Conservation (phyloP, 2,329 filamentous ascomycete genomes). For the Colletotrichum euphorbiae region DNA sequence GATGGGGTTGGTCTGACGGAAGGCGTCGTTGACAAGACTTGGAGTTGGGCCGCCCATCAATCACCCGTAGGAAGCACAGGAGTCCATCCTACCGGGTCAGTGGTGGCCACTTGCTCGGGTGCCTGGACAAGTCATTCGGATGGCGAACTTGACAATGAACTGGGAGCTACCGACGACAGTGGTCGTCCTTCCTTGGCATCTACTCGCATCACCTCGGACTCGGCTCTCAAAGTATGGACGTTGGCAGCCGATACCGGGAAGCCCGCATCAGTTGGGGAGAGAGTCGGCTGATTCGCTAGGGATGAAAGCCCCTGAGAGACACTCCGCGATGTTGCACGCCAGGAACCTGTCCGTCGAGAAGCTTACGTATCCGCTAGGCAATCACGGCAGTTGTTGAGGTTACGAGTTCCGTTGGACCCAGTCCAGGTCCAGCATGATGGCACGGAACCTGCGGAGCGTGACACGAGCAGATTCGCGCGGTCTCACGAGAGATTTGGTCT, state of each 20-base stretch:
- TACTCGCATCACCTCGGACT: conserved; percentile 36
- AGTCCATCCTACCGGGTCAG: conserved; percentile 66
- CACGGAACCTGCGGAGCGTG: not conserved
- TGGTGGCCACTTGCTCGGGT: conserved; percentile 67
- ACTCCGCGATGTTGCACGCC: no score
- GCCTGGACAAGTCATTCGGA: conserved; percentile 58
- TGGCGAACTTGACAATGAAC: conserved; percentile 16
- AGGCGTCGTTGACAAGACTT: conserved; percentile 58
- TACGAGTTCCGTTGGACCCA: not conserved
- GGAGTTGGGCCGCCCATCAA: conserved; percentile 62
- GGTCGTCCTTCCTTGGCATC: conserved; percentile 36
- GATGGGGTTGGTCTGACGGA: conserved; percentile 63
- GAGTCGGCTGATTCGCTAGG: not conserved
- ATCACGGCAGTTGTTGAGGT: not conserved
- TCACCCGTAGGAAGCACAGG: conserved; percentile 62
- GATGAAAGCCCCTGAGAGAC: not conserved
- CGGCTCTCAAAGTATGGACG: conserved; percentile 40
- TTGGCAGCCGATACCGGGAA: not conserved
- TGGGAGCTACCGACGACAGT: conserved; percentile 25
- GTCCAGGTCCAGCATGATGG: not conserved
- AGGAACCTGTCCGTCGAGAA: no score
- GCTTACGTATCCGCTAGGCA: not conserved
- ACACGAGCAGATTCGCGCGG: not conserved
- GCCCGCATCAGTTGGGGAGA: not conserved
- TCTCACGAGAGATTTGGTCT: not conserved